These are phyloP conservation scores for Calonectria pauciramosa DNA, from an alignment of 2,329 filamentous ascomycete species.

Conservation along the genomic window DNA sequence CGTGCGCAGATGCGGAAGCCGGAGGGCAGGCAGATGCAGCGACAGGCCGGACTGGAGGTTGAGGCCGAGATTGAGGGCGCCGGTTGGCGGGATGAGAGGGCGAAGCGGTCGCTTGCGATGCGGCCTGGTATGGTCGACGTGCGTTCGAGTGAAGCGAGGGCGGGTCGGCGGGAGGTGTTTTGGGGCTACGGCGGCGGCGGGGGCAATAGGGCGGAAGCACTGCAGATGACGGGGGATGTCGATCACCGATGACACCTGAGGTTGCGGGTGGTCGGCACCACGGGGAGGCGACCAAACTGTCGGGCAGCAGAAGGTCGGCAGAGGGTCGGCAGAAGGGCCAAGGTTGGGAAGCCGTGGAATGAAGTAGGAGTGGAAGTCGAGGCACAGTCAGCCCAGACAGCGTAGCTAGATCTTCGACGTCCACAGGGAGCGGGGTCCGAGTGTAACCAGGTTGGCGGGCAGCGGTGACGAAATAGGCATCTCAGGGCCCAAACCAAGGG, in stretches of 20 bases:
- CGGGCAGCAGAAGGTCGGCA: background rate
- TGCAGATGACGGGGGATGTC: slow-evolving; percentile 30
- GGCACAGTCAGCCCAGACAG: slow-evolving; percentile 29
- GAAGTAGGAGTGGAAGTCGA: slow-evolving; percentile 14
- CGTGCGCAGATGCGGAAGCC: slow-evolving; percentile 27
- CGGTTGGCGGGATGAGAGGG: slow-evolving; percentile 29
- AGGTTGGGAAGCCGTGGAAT: slow-evolving; percentile 1
- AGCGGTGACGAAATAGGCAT: slow-evolving; percentile 45
- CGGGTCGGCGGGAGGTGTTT: slow-evolving; percentile 38
- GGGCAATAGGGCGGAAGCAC: slow-evolving; percentile 27
- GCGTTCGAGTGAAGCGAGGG: slow-evolving; percentile 37
- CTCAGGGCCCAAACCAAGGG: slow-evolving; percentile 11
- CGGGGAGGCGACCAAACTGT: background rate
- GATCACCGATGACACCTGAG: slow-evolving; percentile 24
- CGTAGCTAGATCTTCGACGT: slow-evolving; percentile 30
- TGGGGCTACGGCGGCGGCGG: slow-evolving; percentile 39
- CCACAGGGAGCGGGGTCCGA: slow-evolving; percentile 43
- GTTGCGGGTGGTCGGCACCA: slow-evolving; percentile 12
- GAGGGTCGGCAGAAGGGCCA: slow-evolving; percentile 9
- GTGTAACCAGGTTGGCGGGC: slow-evolving; percentile 37
- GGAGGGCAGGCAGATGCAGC: slow-evolving; percentile 33
- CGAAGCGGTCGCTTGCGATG: slow-evolving; percentile 48
- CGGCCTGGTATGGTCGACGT: slow-evolving; percentile 46
- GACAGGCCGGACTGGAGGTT: slow-evolving; percentile 12
- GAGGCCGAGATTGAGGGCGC: slow-evolving; percentile 28